These are phyloP conservation scores for Adansonia rubrostipa DNA, from an alignment of 441 rosid species.

Conservation along the genomic window DNA sequence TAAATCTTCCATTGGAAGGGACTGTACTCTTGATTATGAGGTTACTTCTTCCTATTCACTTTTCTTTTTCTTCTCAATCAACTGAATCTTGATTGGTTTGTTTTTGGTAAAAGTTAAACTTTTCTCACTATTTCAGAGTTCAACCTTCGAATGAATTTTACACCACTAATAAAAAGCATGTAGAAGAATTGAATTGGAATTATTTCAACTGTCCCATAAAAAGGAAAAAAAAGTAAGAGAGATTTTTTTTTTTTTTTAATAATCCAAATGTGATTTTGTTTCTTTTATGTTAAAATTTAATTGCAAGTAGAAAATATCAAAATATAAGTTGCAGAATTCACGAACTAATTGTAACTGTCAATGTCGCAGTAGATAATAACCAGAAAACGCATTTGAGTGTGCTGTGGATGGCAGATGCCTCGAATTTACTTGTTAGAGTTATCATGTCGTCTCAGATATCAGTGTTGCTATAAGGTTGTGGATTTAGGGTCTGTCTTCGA, in stretches of 20 bases:
- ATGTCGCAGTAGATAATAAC: background rate
- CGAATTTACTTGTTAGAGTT: background rate
- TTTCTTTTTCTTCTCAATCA: background rate
- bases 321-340: background rate
- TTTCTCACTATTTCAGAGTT: background rate
- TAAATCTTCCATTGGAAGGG: slow-evolving; percentile 75
- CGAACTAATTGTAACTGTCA: background rate
- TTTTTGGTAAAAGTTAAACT: background rate
- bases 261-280: background rate
- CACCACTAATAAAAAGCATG: background rate
- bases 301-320: background rate
- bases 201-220: background rate
- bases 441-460: background rate
- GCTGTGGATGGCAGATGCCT: background rate
- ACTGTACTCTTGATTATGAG: slow-evolving; percentile 81
- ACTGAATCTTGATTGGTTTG: background rate
- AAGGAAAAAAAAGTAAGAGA: background rate
- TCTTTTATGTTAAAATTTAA: background rate
- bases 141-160: background rate
- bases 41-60: slow-evolving; percentile 32
- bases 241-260: background rate
- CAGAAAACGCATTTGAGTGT: background rate
- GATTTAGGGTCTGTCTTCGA: background rate
- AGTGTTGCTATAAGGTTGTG: background rate
- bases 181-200: background rate